Evolutionary conservation across 2,329 filamentous ascomycete species (phyloP).

Genomic region (Colletotrichum gloeosporioides): DNA sequence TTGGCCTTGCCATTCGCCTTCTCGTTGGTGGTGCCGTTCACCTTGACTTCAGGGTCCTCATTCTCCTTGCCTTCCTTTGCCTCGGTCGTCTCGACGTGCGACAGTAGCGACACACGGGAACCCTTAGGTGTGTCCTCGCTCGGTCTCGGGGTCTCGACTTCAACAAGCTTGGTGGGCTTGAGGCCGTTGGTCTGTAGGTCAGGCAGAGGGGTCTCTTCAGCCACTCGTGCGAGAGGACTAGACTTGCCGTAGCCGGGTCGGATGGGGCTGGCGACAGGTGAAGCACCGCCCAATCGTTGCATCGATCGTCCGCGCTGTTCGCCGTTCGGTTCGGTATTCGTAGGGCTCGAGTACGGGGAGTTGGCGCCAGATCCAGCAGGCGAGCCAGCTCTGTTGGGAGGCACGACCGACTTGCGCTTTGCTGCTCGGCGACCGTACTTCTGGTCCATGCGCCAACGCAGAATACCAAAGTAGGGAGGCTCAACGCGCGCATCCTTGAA

Average conservation of each 20-base stretch:
- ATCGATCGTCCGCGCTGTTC: slow-evolving; percentile 74
- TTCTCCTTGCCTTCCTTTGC: slow-evolving; percentile 43
- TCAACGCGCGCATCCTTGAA: slow-evolving; percentile 91
- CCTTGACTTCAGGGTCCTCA: slow-evolving; percentile 33
- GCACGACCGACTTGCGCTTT: slow-evolving; percentile 58
- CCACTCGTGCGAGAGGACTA: slow-evolving; percentile 75
- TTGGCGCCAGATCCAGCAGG: slow-evolving; percentile 53
- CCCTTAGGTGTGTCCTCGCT: slow-evolving; percentile 48
- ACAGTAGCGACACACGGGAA: slow-evolving; percentile 34
- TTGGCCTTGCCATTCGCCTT: slow-evolving; percentile 41
- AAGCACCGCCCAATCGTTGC: slow-evolving; percentile 70
- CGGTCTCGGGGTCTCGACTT: slow-evolving; percentile 59
- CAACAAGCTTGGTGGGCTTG: slow-evolving; percentile 57
- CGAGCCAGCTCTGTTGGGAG: slow-evolving; percentile 46
- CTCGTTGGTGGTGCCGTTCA: slow-evolving; percentile 46
- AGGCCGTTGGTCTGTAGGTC: slow-evolving; percentile 39
- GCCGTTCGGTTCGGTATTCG: slow-evolving; percentile 52
- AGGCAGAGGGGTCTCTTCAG: slow-evolving; percentile 65
- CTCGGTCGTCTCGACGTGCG: slow-evolving; percentile 39
- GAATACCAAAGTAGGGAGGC: slow-evolving; percentile 91
- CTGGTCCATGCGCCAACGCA: slow-evolving; percentile 94
- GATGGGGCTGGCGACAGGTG: slow-evolving; percentile 69
- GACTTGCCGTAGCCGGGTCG: slow-evolving; percentile 67
- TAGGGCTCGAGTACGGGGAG: slow-evolving; percentile 68
- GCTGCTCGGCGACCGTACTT: slow-evolving; percentile 78